Conservation (phyloP, 179 eudicot genomes). For the Patellifolia procumbens region DNA sequence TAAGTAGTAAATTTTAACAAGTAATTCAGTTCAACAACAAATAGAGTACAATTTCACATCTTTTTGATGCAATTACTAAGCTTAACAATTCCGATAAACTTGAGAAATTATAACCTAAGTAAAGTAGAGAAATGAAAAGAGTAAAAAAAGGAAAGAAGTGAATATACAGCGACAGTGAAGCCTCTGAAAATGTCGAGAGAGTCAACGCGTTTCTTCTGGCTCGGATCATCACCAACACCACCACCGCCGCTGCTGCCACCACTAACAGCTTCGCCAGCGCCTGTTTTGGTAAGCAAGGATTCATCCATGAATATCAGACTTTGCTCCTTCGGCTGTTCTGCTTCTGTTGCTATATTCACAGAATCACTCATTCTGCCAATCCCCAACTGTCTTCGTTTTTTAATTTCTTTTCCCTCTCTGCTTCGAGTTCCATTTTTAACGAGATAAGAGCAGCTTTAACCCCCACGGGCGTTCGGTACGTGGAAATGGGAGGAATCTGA, state of each 20-base stretch:
- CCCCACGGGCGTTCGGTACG: too few relatives aligned
- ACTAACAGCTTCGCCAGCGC: not conserved
- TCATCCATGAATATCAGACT: not conserved
- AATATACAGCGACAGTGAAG: conserved; percentile 59
- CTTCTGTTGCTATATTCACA: too few relatives aligned
- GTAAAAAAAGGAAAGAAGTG: not conserved
- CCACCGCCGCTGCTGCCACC: too few relatives aligned
- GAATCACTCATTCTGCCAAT: not conserved
- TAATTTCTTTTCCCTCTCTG: not conserved
- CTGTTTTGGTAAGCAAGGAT: not conserved
- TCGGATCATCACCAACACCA: not conserved
- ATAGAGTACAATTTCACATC: not conserved
- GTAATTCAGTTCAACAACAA: not conserved
- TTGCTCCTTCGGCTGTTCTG: not conserved
- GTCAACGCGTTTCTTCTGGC: conserved; percentile 49
- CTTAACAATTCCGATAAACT: not conserved
- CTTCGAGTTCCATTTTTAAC: not conserved
- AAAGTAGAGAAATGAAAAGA: not conserved
- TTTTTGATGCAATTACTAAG: not conserved
- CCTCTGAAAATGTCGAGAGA: conserved; percentile 90
- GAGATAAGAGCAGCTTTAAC: too few relatives aligned
- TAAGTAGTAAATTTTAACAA: not conserved
- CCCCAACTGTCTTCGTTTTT: not conserved
- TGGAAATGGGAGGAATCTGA: too few relatives aligned
- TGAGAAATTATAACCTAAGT: not conserved